Conservation (phyloP, 116 monocot genomes). For the Posidonia oceanica region DNA sequence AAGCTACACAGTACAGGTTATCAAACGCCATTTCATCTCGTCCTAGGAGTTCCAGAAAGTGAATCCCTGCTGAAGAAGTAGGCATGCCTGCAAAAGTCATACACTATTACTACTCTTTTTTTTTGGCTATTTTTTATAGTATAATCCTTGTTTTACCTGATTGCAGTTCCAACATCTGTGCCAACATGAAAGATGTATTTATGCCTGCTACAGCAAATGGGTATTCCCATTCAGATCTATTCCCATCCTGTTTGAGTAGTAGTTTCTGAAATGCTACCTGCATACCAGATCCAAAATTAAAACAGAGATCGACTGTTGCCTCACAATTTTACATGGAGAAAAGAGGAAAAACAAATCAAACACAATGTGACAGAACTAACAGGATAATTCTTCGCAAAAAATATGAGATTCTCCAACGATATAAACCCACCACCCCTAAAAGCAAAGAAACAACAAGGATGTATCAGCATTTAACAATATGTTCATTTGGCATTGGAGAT, state of each 20-base stretch:
- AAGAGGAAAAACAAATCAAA: background rate
- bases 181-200: constrained; percentile 85
- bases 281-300: constrained; percentile 6
- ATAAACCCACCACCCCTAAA: constrained; percentile 86
- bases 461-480: background rate
- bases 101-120: background rate
- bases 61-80: constrained; percentile 33
- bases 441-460: constrained; percentile 3
- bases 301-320: background rate
- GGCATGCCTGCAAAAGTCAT: constrained; percentile 29
- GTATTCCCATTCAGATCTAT: constrained; percentile 88
- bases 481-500: no score
- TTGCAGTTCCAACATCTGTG: constrained; percentile 84
- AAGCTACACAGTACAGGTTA: constrained; percentile 76
- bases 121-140: background rate
- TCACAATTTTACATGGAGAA: background rate
- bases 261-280: constrained; percentile 71
- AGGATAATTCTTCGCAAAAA: constrained; percentile 77
- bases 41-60: constrained; percentile 51
- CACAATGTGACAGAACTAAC: constrained; percentile 21
- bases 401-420: constrained; percentile 95
- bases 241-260: constrained; percentile 60
- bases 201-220: constrained; percentile 98
- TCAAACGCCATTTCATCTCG: constrained; percentile 77
- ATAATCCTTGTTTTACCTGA: constrained; percentile 28